Evolutionary conservation across 2,329 filamentous ascomycete species (phyloP).

Genomic region (Fusarium sp.): DNA sequence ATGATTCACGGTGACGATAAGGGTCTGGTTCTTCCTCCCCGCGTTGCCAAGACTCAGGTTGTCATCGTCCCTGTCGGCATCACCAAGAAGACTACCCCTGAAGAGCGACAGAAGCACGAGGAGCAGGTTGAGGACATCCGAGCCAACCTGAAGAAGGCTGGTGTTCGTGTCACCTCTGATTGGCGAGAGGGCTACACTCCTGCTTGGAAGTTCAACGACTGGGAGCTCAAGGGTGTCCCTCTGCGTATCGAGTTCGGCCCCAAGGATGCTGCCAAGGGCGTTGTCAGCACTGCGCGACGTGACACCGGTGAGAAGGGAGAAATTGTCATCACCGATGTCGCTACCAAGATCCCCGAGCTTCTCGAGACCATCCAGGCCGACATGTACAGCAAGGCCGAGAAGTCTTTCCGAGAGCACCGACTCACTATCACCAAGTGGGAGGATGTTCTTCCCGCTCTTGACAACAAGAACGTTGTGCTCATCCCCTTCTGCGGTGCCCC

Average conservation of each 20-base stretch:
- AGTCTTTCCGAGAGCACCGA: constrained; percentile 81
- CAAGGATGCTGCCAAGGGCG: constrained; percentile 87
- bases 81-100: constrained; percentile 84
- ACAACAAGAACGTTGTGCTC: constrained; percentile 90
- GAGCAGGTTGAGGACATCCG: constrained; percentile 79
- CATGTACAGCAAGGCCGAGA: constrained; percentile 80
- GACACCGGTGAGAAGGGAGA: constrained; percentile 87
- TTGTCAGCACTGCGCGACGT: constrained; percentile 86
- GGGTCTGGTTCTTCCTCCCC: constrained; percentile 90
- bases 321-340: constrained; percentile 79
- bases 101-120: constrained; percentile 80
- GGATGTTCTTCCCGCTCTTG: constrained; percentile 88
- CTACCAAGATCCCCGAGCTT: constrained; percentile 78
- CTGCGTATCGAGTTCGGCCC: constrained; percentile 95
- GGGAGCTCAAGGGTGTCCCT: constrained; percentile 96
- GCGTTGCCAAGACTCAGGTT: constrained; percentile 86
- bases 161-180: constrained; percentile 83
- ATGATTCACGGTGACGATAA: constrained; percentile 98
- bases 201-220: constrained; percentile 99
- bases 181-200: constrained; percentile 91
- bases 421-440: constrained; percentile 87
- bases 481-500: constrained; percentile 87
- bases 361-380: constrained; percentile 91
- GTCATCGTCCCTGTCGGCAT: constrained; percentile 93
- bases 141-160: constrained; percentile 74